Base-by-base conservation (phyloP, 2,329 filamentous ascomycete species). In the Daldinia sp. region DNA sequence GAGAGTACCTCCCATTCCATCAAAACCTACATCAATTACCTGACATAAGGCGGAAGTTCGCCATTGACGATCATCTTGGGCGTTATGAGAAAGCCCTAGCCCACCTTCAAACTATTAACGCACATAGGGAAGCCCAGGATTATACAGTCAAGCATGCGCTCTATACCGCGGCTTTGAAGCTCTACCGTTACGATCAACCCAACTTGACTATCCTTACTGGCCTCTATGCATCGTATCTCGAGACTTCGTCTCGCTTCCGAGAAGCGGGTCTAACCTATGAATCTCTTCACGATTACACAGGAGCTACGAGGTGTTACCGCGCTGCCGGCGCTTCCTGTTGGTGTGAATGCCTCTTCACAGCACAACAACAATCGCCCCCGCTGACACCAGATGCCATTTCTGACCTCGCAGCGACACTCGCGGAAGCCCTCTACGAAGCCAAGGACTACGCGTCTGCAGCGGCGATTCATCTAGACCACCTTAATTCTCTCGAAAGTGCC, bases 1-100 rank as follows among this genome's bases (percentile, higher is more conserved):
- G 94, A 73, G 96, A 99, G 79, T 99, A 99, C 74, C 87, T 98
- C 6, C 96, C 96, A 3, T 98, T 98, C 77, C 89, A 99, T 57
- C 94, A 97, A 76, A 90, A 90, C 39, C 86, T 99, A 2, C 93
- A 98, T 78, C 86, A 90, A 68, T 86, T 97, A 73, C 82, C 91
- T 0, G 85, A 88, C 10, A 79, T 92, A 10, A 89, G 93, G 20
- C 89, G 93, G 48, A 87, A 90, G 59, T 97, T 94, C 73, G 89
- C 89, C 46, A 97, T 99, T 59, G 96, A 99, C 77, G 92, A 98
- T 75, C 90, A 97, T 76, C 88, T 99, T 3, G 88, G 87, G 37
- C 90, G 93, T 13, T 87, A 90, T 53, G 80, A 83, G 46, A 98
- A 97, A 81, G 95, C 96, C 0, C 84, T 98, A 3, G 80, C 79